Conservation (phyloP, 2,329 filamentous ascomycete species). For the Thermomyces lanuginosus region DNA sequence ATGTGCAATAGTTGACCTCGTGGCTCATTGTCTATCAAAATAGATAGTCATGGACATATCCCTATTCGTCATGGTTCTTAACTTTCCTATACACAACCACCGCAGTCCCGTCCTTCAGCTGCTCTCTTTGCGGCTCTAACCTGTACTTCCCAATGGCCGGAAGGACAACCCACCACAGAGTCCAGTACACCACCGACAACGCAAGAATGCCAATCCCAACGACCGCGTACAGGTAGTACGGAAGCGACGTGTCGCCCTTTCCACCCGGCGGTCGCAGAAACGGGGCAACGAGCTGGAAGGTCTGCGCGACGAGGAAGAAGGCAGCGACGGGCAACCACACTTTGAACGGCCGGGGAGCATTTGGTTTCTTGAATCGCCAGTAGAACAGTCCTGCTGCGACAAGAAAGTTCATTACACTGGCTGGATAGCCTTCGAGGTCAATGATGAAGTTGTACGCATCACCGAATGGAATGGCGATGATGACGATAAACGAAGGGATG, state of each 20-base stretch:
- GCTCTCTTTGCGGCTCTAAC: slow-evolving; percentile 8
- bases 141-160: slow-evolving; percentile 8
- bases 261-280: slow-evolving; percentile 32
- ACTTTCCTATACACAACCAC: slow-evolving; percentile 10
- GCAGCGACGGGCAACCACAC: slow-evolving; percentile 6
- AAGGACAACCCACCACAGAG: slow-evolving; percentile 11
- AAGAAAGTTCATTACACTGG: slow-evolving; percentile 6
- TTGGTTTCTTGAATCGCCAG: slow-evolving; percentile 18
- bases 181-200: slow-evolving; percentile 35
- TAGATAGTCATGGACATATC: background rate
- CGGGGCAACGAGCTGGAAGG: slow-evolving; percentile 45
- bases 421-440: slow-evolving; percentile 12
- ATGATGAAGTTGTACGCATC: slow-evolving; percentile 44
- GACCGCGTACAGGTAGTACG: slow-evolving; percentile 34
- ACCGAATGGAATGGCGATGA: slow-evolving; percentile 45
- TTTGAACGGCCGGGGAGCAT: slow-evolving; percentile 4
- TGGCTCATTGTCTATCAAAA: background rate
- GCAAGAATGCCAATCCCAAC: slow-evolving; percentile 32
- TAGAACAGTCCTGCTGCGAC: slow-evolving; percentile 38
- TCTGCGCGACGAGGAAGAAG: slow-evolving; percentile 44
- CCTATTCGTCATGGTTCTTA: background rate
- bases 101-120: slow-evolving; percentile 9
- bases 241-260: slow-evolving; percentile 32
- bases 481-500: slow-evolving; percentile 44
- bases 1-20: too few relatives aligned